Base-by-base conservation (phyloP, 495 filamentous ascomycete species). In the Collariella sp. region DNA sequence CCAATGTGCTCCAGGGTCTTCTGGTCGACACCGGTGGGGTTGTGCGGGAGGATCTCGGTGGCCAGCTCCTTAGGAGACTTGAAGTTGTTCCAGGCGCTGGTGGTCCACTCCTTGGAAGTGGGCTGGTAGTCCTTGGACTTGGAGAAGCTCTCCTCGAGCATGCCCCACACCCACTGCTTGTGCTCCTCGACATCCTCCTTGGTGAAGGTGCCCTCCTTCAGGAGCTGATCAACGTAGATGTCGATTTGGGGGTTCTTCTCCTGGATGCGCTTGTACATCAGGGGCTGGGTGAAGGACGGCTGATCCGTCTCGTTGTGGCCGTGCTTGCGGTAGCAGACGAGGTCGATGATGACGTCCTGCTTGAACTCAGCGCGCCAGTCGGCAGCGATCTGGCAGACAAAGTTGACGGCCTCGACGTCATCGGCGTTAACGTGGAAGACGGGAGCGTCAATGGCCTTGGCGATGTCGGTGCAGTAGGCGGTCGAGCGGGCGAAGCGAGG, bases 271-370 rank as follows among this genome's bases (percentile, higher is more conserved):
- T 96, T 95, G 80, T 98, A 98, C 93, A 98, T 98, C 55, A 95
- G 73, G 35, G 93, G 93, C 72, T 98, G 93, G n/a, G 93, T 98
- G 80, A 98, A 98, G 31, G 91, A 95, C 16, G 93, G 93, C 76
- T 98, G 93, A 65, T 98, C 93, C 13, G 93, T 98, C 78, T 98
- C 93, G 75, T 98, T 98, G 83, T 98, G 93, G 49, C 93, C 93
- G 72, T 96, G 84, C 75, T 97, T 98, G 61, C 93, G 85, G 79
- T 98, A 98, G 81, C 93, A 98, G 63, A 97, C 88, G 55, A 98
- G 83, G 72, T 98, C 93, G 67, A 98, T 87, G 60, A 98, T 90
- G 52, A 96, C 91, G 65, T 98, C 93, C 62, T 85, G 83, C 78
- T 93, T 95, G 81, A 96, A 98, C 74, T 95, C 83, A 47, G 93